Conservation (phyloP, 371 early-diverging fungal genomes). For the Mucor plumbeus region DNA sequence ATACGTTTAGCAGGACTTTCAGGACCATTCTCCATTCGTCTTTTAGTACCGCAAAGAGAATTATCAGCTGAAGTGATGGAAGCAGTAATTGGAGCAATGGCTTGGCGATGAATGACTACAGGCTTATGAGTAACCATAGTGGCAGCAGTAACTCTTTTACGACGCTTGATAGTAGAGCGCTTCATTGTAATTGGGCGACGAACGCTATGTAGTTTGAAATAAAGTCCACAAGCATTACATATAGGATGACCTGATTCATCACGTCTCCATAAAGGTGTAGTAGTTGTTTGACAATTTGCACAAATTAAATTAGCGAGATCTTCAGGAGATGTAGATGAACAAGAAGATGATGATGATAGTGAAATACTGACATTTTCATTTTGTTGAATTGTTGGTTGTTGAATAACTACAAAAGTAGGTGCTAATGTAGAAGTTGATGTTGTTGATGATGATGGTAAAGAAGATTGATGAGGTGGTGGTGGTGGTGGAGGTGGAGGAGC, state of each 20-base stretch:
- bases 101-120: slow-evolving; percentile 22
- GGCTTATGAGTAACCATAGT: slow-evolving; percentile 27
- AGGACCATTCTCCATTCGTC: slow-evolving; percentile 6
- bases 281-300: slow-evolving; percentile 74
- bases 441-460: slow-evolving; percentile 12
- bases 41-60: slow-evolving; percentile 6
- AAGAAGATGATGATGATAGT: background rate
- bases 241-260: slow-evolving; percentile 68
- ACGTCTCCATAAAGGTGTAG: slow-evolving; percentile 87
- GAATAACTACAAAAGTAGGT: slow-evolving; percentile 4
- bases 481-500: slow-evolving; percentile 22
- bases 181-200: slow-evolving; percentile 65
- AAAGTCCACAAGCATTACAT: slow-evolving; percentile 87
- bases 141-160: slow-evolving; percentile 49
- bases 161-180: slow-evolving; percentile 59
- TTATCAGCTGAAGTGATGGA: background rate
- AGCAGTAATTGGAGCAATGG: background rate
- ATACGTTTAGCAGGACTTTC: slow-evolving; percentile 28
- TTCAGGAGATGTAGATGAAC: slow-evolving; percentile 1
- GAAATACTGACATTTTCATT: background rate
- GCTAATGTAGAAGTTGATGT: background rate
- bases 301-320: slow-evolving; percentile 49
- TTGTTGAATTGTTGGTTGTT: background rate
- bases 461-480: background rate
- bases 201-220: slow-evolving; percentile 72